These are phyloP conservation scores for Annona cherimola DNA, from an alignment of 164 flowering plant species.

Conservation along the genomic window DNA sequence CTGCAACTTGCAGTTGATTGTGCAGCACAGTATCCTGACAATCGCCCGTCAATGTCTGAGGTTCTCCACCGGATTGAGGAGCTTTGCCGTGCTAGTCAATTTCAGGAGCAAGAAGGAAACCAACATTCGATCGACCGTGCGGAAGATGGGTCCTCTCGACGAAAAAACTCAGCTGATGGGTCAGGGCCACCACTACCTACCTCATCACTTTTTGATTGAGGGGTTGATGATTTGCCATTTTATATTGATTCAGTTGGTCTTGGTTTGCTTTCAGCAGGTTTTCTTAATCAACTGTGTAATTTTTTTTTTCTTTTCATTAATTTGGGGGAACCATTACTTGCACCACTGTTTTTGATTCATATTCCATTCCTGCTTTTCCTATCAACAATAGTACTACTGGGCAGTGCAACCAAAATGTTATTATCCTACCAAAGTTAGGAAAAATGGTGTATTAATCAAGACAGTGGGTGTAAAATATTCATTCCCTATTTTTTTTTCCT, in stretches of 20 bases:
- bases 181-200: constrained; percentile 4
- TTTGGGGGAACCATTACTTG: neutral
- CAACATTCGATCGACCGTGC: constrained; percentile 11
- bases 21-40: constrained; percentile 68
- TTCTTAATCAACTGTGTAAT: constrained; percentile 5
- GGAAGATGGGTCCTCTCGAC: constrained; percentile 26
- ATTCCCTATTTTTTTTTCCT: neutral
- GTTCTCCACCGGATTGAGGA: constrained; percentile 57
- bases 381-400: neutral
- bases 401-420: neutral
- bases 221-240: neutral
- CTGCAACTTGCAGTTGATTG: constrained; percentile 75
- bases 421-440: neutral
- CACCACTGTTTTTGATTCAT: neutral
- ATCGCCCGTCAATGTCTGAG: constrained; percentile 70
- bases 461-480: neutral
- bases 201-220: constrained; percentile 15
- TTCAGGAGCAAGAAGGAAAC: constrained; percentile 18
- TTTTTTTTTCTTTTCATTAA: neutral
- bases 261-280: constrained; percentile 1
- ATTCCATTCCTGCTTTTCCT: neutral
- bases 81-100: constrained; percentile 34
- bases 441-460: neutral
- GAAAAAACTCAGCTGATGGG: constrained; percentile 16
- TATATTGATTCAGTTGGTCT: neutral